Percentiles rank a stretch among this genome's conserved stretches.
Evolutionary conservation across 495 filamentous ascomycete genomes (phyloP).

Genomic region (Hyaloscypha hepaticicola): DNA sequence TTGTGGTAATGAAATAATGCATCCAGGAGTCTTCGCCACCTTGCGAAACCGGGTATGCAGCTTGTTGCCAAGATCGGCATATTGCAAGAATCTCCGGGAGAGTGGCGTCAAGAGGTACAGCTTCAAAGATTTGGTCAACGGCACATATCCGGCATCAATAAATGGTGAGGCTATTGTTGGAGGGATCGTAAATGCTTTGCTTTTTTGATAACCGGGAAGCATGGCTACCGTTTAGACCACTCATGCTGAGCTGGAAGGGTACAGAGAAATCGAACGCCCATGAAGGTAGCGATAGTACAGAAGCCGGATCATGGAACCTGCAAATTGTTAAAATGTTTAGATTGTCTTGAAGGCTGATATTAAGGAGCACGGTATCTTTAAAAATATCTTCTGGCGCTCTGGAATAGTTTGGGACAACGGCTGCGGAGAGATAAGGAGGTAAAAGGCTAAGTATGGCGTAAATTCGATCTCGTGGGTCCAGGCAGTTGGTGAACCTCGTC

Average conservation of each 20-base stretch:
- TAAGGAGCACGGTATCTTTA: background rate
- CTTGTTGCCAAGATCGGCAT: background rate
- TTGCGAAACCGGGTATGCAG: background rate
- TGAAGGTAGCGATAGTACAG: background rate
- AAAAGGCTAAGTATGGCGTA: background rate
- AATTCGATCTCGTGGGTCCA: background rate
- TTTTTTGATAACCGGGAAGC: background rate
- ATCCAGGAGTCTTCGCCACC: background rate
- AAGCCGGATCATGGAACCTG: background rate
- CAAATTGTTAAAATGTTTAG: background rate
- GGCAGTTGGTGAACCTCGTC: background rate
- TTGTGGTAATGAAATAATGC: background rate
- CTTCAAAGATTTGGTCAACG: background rate
- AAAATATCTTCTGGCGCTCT: background rate
- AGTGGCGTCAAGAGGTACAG: background rate
- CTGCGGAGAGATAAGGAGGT: background rate
- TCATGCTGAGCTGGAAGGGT: background rate
- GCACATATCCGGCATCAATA: background rate
- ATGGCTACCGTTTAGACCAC: background rate
- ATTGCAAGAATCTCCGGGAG: background rate
- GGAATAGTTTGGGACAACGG: background rate
- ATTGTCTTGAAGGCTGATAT: background rate
- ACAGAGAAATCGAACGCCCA: background rate
- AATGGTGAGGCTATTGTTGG: background rate
- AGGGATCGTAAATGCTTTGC: background rate